A percentile compares a stretch with the other conserved stretches of the same genome.
Evolutionary conservation across 2,329 filamentous ascomycete genomes (phyloP).

Genomic region (Calonectria henricotiae): DNA sequence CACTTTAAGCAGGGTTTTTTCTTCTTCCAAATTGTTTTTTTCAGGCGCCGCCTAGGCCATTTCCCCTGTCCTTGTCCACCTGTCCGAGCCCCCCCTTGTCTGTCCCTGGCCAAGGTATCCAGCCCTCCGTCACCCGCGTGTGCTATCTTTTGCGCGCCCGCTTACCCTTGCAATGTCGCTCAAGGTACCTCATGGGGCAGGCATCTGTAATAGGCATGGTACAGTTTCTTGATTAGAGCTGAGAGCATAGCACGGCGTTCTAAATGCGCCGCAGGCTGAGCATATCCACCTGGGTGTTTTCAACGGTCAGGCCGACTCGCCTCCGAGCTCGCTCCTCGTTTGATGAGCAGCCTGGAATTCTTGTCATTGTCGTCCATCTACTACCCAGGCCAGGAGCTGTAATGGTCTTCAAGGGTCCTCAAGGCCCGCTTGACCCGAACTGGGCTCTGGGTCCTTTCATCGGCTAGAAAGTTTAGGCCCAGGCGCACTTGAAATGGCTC

Average conservation of each 20-base stretch:
- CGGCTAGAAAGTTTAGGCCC: constrained; percentile 8
- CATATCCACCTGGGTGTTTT: constrained; percentile 27
- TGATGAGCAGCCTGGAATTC: neutral
- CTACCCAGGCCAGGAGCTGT: neutral
- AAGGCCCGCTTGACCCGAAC: constrained; percentile 14
- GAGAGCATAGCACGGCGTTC: constrained; percentile 36
- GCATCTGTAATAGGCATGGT: constrained; percentile 28
- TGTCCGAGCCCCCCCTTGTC: constrained; percentile 30
- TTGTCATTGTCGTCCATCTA: constrained; percentile 1
- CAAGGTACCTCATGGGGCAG: constrained; percentile 4
- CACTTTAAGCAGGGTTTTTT: constrained; percentile 40
- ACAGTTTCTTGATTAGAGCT: constrained; percentile 24
- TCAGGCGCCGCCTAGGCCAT: constrained; percentile 39
- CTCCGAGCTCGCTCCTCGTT: neutral
- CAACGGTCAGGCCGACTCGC: constrained; percentile 37
- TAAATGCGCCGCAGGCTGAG: constrained; percentile 16
- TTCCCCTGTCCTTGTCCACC: constrained; percentile 30
- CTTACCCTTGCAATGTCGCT: constrained; percentile 21
- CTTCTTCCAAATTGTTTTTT: constrained; percentile 24
- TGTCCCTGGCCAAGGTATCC: constrained; percentile 35
- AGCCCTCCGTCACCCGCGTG: constrained; percentile 35
- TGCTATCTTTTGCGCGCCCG: constrained; percentile 22
- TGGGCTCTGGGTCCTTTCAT: constrained; percentile 11
- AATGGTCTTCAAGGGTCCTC: neutral
- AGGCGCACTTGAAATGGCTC: constrained; percentile 23